phyloP scores from a whole-genome alignment of 1,284 basidiomycete genomes.

The Xerocomus amazonicus region DNA sequence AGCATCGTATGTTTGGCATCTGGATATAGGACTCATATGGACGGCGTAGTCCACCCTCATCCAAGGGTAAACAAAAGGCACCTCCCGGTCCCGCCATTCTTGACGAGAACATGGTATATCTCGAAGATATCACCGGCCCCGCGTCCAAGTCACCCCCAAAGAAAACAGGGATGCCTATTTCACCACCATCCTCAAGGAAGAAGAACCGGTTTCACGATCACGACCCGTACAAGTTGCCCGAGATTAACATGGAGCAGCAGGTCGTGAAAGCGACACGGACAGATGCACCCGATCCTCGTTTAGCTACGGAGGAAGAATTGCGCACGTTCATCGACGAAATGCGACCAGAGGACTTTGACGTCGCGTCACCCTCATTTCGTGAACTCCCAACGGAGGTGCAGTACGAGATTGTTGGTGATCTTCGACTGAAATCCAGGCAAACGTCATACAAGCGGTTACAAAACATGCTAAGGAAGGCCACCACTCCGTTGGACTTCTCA shows the following conservation, averaged over 20 bases:
- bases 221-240: conserved; percentile 82
- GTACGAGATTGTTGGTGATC: conserved; percentile 97
- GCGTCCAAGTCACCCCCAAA: conserved; percentile 49
- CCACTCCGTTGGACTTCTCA: conserved; percentile 92
- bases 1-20: conserved; percentile 8
- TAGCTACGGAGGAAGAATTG: conserved; percentile 93
- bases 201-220: conserved; percentile 65
- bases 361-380: conserved; percentile 84
- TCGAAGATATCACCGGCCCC: conserved; percentile 80
- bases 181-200: conserved; percentile 51
- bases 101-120: conserved; percentile 73
- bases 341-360: conserved; percentile 89
- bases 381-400: conserved; percentile 94
- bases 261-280: conserved; percentile 58
- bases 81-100: conserved; percentile 43
- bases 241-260: conserved; percentile 59
- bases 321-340: conserved; percentile 90
- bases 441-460: conserved; percentile 90
- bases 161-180: conserved; percentile 37
- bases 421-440: conserved; percentile 90
- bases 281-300: conserved; percentile 74
- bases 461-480: conserved; percentile 81
- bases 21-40: conserved; percentile 5
- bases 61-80: conserved; percentile 45
- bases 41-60: conserved; percentile 19